Base-by-base conservation (phyloP, 2,329 filamentous ascomycete species). In the Colletotrichum agaves region DNA sequence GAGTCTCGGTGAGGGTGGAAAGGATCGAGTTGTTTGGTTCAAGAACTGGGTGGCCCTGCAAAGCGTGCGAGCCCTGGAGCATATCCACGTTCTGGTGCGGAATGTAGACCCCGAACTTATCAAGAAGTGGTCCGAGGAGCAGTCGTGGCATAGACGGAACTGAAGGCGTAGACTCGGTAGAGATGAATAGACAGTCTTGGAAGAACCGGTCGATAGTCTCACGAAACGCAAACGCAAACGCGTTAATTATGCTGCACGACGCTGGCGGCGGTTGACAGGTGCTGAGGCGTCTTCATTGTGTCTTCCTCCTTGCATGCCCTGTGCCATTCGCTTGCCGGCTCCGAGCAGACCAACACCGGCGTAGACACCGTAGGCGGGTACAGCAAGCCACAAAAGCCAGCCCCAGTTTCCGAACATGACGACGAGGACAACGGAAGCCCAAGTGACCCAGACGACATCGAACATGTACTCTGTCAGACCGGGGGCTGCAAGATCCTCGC, bases 381-480 rank as follows among this genome's bases (percentile, higher is more conserved):
- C 82, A 21, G 84, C 75, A 15, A 80, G 74, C 85, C 85, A 89
- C 11, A 88, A 73, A 19, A 87, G 76, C 86, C 86, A 89, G 13
- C 82, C 92, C 82, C 91, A 91, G 77, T 98, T 94, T 4, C 96
- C 96, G 53, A 95, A 87, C 31, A 97, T 71, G 15, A 91, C 86
- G 13, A 91, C 94, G n/a, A 91, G 78, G 8, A 90, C 80, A 44
- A 93, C 83, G 61, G 90, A 92, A 11, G 88, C 90, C 90, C 94
- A 98, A 0, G 94, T 98, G 82, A 97, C 93, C 88, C 97, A 98
- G 60, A 97, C 84, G 56, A 97, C 88, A 81, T 99, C 96, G 87
- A 97, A 99, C 91, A 98, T 93, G 84, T 97, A 98, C 81, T 98
- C 96, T 11, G 95, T 98, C 83, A 99, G 82, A 4, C 96, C 96